Evolutionary conservation across 106 monocot genomes (phyloP).

Genomic region (Xerophyta viscosa): DNA sequence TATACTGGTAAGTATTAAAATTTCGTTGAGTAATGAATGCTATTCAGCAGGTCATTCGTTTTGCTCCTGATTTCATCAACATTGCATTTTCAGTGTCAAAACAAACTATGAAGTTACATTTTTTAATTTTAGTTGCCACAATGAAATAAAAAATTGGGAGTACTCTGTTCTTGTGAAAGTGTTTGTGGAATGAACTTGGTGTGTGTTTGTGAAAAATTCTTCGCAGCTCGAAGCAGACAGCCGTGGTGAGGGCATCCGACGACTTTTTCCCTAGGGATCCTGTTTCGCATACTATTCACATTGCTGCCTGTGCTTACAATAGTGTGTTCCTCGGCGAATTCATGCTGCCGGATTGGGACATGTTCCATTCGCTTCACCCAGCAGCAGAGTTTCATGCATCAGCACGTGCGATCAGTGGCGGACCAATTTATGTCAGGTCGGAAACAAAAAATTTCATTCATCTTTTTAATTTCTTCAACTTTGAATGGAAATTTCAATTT

Average conservation of each 20-base stretch:
- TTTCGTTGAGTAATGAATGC: too few relatives aligned
- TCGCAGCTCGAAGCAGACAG: conserved; percentile 82
- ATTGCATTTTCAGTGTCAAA: too few relatives aligned
- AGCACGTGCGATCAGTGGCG: conserved; percentile 91
- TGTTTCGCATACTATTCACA: conserved; percentile 90
- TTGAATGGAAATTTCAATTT: neutral
- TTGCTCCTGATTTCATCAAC: too few relatives aligned
- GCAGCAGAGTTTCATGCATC: conserved; percentile 91
- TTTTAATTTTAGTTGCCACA: too few relatives aligned
- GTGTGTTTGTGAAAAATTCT: too few relatives aligned
- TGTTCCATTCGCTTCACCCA: conserved; percentile 94
- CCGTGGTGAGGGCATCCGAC: conserved; percentile 85
- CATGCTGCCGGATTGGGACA: conserved; percentile 98
- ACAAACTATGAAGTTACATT: too few relatives aligned
- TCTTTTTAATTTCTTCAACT: neutral
- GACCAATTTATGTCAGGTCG: conserved; percentile 97
- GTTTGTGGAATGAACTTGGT: neutral
- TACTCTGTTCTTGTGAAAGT: neutral
- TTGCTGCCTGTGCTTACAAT: conserved; percentile 86
- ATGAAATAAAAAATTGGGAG: too few relatives aligned
- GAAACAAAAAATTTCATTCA: too few relatives aligned
- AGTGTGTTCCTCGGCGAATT: conserved; percentile 91
- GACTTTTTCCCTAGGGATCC: conserved; percentile 96
- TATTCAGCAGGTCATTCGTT: too few relatives aligned
- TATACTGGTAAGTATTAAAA: conserved; percentile 82